phyloP scores from a whole-genome alignment of 129 eudicot species.

The Deinandra increscens region DNA sequence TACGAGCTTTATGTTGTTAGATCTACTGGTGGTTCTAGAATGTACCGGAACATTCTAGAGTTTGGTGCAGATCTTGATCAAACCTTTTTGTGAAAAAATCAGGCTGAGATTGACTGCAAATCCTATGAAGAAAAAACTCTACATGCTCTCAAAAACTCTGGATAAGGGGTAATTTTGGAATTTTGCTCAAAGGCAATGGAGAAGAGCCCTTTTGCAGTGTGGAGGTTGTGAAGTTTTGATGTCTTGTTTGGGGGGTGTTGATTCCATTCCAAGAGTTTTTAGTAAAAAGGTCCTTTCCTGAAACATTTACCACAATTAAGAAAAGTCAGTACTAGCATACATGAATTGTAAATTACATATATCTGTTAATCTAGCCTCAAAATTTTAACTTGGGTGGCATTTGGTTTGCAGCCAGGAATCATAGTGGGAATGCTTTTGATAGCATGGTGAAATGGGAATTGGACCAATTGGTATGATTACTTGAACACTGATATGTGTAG shows the following conservation, averaged over 20 bases:
- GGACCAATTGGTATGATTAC: neutral
- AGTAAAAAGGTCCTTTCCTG: constrained; percentile 95
- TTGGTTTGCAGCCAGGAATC: constrained; percentile 6
- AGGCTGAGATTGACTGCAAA: constrained; percentile 47
- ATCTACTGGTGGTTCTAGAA: constrained; percentile 52
- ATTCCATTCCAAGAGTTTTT: constrained; percentile 86
- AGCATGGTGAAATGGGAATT: neutral
- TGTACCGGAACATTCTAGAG: constrained; percentile 70
- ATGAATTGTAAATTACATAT: constrained; percentile 8
- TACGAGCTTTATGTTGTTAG: constrained; percentile 28
- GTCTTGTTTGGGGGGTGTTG: constrained; percentile 52
- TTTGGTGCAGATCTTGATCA: constrained; percentile 59
- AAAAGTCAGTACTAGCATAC: neutral
- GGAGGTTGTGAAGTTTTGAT: constrained; percentile 62
- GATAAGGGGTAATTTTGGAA: constrained; percentile 20
- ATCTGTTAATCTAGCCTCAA: constrained; percentile 8
- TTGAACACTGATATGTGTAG: neutral
- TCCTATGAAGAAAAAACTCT: constrained; percentile 39
- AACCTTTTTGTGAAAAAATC: constrained; percentile 63
- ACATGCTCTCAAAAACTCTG: constrained; percentile 30
- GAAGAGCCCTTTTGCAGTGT: constrained; percentile 92
- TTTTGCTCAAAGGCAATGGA: constrained; percentile 74
- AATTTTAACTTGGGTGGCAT: neutral
- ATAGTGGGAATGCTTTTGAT: neutral
- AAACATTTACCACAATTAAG: constrained; percentile 19